Evolutionary conservation across 2,329 filamentous ascomycete genomes (phyloP).

Genomic region (Pseudocercospora vitis): DNA sequence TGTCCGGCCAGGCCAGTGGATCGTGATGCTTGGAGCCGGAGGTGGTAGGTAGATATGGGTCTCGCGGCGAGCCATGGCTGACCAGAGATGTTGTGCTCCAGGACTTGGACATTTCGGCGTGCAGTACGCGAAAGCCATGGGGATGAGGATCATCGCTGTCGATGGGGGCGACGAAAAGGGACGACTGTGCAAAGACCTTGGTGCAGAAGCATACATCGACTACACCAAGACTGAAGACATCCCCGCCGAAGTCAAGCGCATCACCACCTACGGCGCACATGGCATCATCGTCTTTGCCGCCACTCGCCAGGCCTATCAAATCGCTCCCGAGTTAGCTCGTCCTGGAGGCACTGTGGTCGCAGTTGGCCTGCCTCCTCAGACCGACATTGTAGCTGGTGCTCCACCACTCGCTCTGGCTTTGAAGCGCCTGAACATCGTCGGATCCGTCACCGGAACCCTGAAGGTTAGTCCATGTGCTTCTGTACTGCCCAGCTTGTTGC

Average conservation of each 20-base stretch:
- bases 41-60: slow-evolving; percentile 27
- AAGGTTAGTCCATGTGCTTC: slow-evolving; percentile 35
- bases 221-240: slow-evolving; percentile 39
- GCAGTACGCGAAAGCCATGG: slow-evolving; percentile 38
- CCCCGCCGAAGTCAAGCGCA: slow-evolving; percentile 37
- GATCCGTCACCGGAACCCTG: slow-evolving; percentile 45
- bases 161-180: slow-evolving; percentile 42
- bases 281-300: slow-evolving; percentile 42
- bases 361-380: slow-evolving; percentile 40
- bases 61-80: not conserved
- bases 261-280: slow-evolving; percentile 43
- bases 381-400: slow-evolving; percentile 40
- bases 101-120: slow-evolving; percentile 31
- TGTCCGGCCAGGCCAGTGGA: slow-evolving; percentile 43
- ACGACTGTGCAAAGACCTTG: slow-evolving; percentile 41
- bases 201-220: slow-evolving; percentile 43
- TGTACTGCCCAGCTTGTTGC: not conserved
- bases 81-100: not conserved
- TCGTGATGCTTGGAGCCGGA: slow-evolving; percentile 42
- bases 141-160: slow-evolving; percentile 43
- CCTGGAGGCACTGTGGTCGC: slow-evolving; percentile 42
- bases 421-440: slow-evolving; percentile 46
- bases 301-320: slow-evolving; percentile 38
- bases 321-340: slow-evolving; percentile 37
- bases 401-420: slow-evolving; percentile 42